A percentile compares a stretch with the other conserved stretches of the same genome.
These are phyloP conservation scores for Trifolium subterraneum DNA, from an alignment of 306 rosid species.

Conservation along the genomic window DNA sequence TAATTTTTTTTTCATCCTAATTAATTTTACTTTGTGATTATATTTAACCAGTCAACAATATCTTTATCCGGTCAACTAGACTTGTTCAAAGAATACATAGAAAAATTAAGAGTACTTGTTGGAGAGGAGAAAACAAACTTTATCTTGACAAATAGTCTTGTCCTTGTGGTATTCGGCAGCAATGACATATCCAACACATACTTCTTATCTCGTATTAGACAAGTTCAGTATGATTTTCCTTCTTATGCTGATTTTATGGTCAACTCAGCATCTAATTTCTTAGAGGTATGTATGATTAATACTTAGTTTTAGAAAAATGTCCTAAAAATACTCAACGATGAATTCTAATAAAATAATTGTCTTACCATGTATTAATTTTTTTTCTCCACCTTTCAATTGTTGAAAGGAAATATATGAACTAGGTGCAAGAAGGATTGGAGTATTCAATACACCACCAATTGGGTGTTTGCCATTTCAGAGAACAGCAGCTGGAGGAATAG, in stretches of 20 bases:
- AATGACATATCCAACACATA: constrained; percentile 78
- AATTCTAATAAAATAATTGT: background rate
- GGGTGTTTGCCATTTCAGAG: constrained; percentile 79
- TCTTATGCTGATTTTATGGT: constrained; percentile 59
- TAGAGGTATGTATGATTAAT: constrained; percentile 46
- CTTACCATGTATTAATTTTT: background rate
- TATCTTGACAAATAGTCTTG: constrained; percentile 56
- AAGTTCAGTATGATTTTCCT: constrained; percentile 56
- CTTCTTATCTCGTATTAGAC: constrained; percentile 45
- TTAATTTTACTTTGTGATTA: background rate
- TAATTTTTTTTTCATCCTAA: background rate
- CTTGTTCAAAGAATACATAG: constrained; percentile 62
- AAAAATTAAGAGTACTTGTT: constrained; percentile 44
- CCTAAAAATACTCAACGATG: no score
- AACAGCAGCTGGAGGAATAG: constrained; percentile 63
- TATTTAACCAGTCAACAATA: constrained; percentile 42
- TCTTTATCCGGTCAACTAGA: constrained; percentile 50
- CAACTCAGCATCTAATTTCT: constrained; percentile 48
- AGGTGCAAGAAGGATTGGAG: constrained; percentile 68
- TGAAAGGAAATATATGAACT: constrained; percentile 52
- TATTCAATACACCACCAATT: constrained; percentile 64
- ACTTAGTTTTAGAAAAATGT: no score
- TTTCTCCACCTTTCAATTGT: background rate
- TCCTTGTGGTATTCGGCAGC: constrained; percentile 67
- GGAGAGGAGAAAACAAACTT: constrained; percentile 57